These are phyloP conservation scores for Cephalotrichum gorgonifer DNA, from an alignment of 2,329 filamentous ascomycete species.

Conservation along the genomic window DNA sequence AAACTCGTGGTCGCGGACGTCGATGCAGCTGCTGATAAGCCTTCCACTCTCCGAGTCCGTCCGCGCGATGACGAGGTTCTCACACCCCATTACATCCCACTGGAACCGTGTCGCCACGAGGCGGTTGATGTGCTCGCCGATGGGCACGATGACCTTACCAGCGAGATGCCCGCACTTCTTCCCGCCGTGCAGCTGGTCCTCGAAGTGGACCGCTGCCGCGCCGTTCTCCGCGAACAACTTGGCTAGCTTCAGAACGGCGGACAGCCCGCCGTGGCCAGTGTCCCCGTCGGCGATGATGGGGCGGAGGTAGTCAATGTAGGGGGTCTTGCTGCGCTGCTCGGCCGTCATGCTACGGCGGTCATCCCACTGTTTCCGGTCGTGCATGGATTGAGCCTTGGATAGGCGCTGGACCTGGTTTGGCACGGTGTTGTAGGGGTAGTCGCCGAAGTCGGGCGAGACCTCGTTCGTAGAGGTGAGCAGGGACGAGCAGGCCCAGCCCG, in stretches of 20 bases:
- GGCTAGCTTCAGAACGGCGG: slow-evolving; percentile 87
- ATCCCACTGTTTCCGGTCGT: slow-evolving; percentile 95
- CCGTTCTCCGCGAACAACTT: slow-evolving; percentile 98
- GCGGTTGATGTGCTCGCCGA: slow-evolving; percentile 93
- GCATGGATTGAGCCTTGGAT: slow-evolving; percentile 93
- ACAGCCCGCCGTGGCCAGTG: slow-evolving; percentile 87
- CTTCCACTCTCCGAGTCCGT: slow-evolving; percentile 93
- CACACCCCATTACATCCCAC: slow-evolving; percentile 95
- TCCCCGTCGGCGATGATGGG: slow-evolving; percentile 96
- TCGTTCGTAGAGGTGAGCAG: slow-evolving; percentile 91
- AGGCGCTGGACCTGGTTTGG: slow-evolving; percentile 95
- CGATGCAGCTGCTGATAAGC: slow-evolving; percentile 80
- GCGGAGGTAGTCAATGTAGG: slow-evolving; percentile 84
- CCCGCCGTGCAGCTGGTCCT: slow-evolving; percentile 93
- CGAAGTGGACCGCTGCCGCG: slow-evolving; percentile 91
- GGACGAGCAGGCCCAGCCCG: slow-evolving; percentile 94
- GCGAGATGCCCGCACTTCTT: slow-evolving; percentile 98
- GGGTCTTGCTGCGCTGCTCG: slow-evolving; percentile 62
- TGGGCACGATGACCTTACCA: slow-evolving; percentile 88
- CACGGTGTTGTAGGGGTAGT: slow-evolving; percentile 98
- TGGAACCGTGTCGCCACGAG: slow-evolving; percentile 88
- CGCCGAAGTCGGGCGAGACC: slow-evolving; percentile 93
- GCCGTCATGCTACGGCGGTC: slow-evolving; percentile 65
- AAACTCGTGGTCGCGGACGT: slow-evolving; percentile 92
- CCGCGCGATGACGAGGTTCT: slow-evolving; percentile 89